Conservation (phyloP, 305 asterid genomes). For the Nicotiana rustica region DNA sequence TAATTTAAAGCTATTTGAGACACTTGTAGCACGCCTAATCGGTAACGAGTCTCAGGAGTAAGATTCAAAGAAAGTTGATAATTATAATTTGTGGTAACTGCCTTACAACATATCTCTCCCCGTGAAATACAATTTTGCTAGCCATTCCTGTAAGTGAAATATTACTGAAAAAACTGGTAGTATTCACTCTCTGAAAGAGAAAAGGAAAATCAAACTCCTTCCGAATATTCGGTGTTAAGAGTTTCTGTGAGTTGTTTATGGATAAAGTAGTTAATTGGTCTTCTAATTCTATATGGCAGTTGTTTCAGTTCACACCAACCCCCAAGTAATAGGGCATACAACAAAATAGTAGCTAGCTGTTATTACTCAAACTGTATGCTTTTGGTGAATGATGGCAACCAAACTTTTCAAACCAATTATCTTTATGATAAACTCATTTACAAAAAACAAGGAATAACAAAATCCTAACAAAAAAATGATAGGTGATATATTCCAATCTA, state of each 20-base stretch:
- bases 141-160: not conserved
- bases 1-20: not conserved
- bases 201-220: conserved; percentile 16
- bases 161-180: conserved; percentile 10
- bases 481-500: too few relatives aligned
- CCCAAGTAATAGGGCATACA: not conserved
- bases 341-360: not conserved
- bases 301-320: conserved; percentile 51
- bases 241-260: conserved; percentile 26
- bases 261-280: conserved; percentile 41
- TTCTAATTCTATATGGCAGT: conserved; percentile 57
- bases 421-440: not conserved
- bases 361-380: too few relatives aligned
- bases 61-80: not conserved
- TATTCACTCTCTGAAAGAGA: not conserved
- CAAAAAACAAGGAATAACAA: not conserved
- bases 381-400: not conserved
- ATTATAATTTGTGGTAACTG: conserved; percentile 11
- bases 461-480: too few relatives aligned
- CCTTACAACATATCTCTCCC: not conserved
- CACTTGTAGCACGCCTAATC: not conserved
- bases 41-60: conserved; percentile 24
- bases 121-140: not conserved
- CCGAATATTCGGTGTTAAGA: not conserved
- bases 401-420: not conserved